Evolutionary conservation across 116 monocot genomes (phyloP).

Genomic region (Iris pallida): DNA sequence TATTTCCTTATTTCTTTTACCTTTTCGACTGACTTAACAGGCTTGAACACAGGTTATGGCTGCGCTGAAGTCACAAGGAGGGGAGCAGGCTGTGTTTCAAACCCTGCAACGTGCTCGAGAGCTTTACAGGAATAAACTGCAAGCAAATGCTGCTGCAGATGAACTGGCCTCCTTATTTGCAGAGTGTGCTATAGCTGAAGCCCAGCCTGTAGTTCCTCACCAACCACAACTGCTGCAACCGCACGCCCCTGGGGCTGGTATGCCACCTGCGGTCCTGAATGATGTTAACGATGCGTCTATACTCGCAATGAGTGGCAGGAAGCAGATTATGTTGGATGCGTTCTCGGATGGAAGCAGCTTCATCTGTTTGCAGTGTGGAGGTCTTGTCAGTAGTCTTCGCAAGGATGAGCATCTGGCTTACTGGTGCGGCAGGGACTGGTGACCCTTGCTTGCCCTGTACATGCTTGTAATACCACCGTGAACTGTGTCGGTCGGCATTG

Average conservation of each 20-base stretch:
- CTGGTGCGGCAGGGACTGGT: slow-evolving; percentile 48
- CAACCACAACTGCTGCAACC: not conserved
- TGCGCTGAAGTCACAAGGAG: slow-evolving; percentile 61
- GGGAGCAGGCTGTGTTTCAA: slow-evolving; percentile 68
- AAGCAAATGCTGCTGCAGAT: slow-evolving; percentile 33
- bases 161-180: slow-evolving; percentile 84
- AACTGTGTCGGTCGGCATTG: too few relatives aligned
- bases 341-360: slow-evolving; percentile 95
- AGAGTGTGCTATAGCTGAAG: slow-evolving; percentile 80
- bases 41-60: slow-evolving; percentile 40
- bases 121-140: slow-evolving; percentile 58
- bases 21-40: too few relatives aligned
- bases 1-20: too few relatives aligned
- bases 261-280: slow-evolving; percentile 7
- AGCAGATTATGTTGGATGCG: slow-evolving; percentile 81
- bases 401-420: slow-evolving; percentile 82
- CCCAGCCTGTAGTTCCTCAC: slow-evolving; percentile 20
- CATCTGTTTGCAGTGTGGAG: slow-evolving; percentile 83
- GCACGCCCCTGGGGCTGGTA: not conserved
- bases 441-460: not conserved
- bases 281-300: slow-evolving; percentile 39
- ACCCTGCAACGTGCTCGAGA: slow-evolving; percentile 67
- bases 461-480: too few relatives aligned
- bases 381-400: slow-evolving; percentile 69
- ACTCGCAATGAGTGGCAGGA: slow-evolving; percentile 70